These are phyloP conservation scores for Exophiala oligosperma DNA, from an alignment of 2,329 filamentous ascomycete genomes.

Conservation along the genomic window DNA sequence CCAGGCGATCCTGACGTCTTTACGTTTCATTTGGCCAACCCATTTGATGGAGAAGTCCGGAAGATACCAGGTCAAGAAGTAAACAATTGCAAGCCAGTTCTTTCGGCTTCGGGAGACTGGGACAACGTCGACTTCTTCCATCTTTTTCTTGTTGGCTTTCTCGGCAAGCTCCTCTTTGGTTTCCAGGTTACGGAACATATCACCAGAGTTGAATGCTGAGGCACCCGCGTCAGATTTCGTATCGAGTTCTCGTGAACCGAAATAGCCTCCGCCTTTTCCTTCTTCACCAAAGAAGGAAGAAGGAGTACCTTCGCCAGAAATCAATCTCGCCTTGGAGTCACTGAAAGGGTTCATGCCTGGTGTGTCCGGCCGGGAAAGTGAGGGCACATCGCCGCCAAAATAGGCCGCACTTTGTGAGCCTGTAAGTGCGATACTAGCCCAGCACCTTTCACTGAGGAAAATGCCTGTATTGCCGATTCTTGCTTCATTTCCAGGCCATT, in stretches of 20 bases:
- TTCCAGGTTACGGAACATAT: constrained; percentile 98
- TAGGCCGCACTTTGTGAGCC: constrained; percentile 44
- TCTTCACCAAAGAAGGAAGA: constrained; percentile 70
- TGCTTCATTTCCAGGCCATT: constrained; percentile 90
- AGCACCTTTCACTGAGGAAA: constrained; percentile 93
- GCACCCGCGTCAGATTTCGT: constrained; percentile 85
- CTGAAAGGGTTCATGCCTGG: constrained; percentile 46
- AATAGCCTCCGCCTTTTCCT: constrained; percentile 76
- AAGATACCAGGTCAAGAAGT: constrained; percentile 78
- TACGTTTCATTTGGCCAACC: constrained; percentile 82
- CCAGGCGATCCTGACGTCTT: constrained; percentile 91
- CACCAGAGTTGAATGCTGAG: constrained; percentile 86
- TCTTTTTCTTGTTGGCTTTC: constrained; percentile 85
- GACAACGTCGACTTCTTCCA: constrained; percentile 86
- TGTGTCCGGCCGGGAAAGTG: constrained; percentile 62
- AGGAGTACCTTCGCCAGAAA: constrained; percentile 46
- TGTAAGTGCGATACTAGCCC: constrained; percentile 83
- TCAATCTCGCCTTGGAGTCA: constrained; percentile 58
- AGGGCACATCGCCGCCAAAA: constrained; percentile 59
- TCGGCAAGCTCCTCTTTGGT: constrained; percentile 93
- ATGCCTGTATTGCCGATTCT: constrained; percentile 88
- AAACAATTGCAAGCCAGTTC: constrained; percentile 86
- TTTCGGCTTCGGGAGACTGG: constrained; percentile 77
- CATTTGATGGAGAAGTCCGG: constrained; percentile 79
- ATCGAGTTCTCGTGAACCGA: constrained; percentile 76